Conservation (phyloP, 352 stramenopile species). For the Blastocystis sp. region DNA sequence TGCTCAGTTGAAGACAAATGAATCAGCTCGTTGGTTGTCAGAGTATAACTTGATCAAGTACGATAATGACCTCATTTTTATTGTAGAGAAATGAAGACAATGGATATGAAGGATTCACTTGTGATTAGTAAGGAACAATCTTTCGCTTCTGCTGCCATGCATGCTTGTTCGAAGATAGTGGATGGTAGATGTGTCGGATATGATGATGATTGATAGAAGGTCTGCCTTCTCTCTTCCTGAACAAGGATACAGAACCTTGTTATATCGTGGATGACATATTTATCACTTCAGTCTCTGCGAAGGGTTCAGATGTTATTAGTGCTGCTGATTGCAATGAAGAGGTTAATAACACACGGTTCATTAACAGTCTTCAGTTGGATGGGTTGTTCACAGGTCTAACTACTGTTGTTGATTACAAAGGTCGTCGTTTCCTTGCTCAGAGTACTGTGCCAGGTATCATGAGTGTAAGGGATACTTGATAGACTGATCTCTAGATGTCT, state of each 20-base stretch:
- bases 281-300: background rate
- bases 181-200: background rate
- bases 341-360: constrained; percentile 16
- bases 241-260: background rate
- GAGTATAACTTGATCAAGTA: constrained; percentile 33
- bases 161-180: constrained; percentile 24
- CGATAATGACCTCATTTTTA: background rate
- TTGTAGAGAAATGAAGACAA: background rate
- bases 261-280: constrained; percentile 55
- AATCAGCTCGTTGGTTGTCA: background rate
- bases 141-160: constrained; percentile 17
- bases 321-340: constrained; percentile 43
- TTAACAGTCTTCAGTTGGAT: constrained; percentile 36
- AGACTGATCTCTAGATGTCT: background rate
- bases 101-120: constrained; percentile 42
- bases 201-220: background rate
- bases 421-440: constrained; percentile 42
- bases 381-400: constrained; percentile 20
- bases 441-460: constrained; percentile 20
- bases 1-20: background rate
- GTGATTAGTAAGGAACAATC: constrained; percentile 33
- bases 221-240: background rate
- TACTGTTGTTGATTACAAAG: constrained; percentile 52
- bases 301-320: background rate
- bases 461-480: background rate